These are phyloP conservation scores for Agrocybe chaxingu DNA, from an alignment of 768 basidiomycete genomes.

Conservation along the genomic window DNA sequence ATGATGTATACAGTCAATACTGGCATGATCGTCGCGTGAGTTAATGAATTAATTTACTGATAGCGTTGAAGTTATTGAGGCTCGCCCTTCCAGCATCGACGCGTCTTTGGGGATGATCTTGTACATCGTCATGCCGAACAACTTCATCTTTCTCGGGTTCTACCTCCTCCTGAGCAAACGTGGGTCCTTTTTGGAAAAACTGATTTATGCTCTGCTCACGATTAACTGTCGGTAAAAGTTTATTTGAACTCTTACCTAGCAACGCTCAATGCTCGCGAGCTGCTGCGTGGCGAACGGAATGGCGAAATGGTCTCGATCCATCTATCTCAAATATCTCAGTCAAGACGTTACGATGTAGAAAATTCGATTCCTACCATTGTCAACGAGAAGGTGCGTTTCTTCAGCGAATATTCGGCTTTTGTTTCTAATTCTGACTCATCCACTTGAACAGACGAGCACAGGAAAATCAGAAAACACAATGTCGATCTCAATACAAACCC, in stretches of 20 bases:
- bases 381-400: constrained; percentile 17
- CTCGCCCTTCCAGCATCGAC: constrained; percentile 34
- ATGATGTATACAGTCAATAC: constrained; percentile 56
- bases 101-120: constrained; percentile 42
- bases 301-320: constrained; percentile 39
- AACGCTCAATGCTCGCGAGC: constrained; percentile 44
- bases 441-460: too few species aligned
- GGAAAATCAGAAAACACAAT: constrained; percentile 1
- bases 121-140: constrained; percentile 51
- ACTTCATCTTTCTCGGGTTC: constrained; percentile 51
- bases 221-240: constrained; percentile 28
- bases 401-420: too few species aligned
- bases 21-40: constrained; percentile 43
- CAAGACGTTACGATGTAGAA: constrained; percentile 14
- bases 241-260: constrained; percentile 59
- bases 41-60: constrained; percentile 1
- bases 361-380: constrained; percentile 3
- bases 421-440: too few species aligned
- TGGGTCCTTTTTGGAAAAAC: constrained; percentile 20
- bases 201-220: background rate
- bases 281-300: constrained; percentile 29
- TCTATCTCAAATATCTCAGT: constrained; percentile 32
- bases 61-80: background rate
- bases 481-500: constrained; percentile 18
- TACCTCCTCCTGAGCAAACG: constrained; percentile 53